These are phyloP conservation scores for Paulownia fortunei DNA, from an alignment of 257 asterid species.

Conservation along the genomic window DNA sequence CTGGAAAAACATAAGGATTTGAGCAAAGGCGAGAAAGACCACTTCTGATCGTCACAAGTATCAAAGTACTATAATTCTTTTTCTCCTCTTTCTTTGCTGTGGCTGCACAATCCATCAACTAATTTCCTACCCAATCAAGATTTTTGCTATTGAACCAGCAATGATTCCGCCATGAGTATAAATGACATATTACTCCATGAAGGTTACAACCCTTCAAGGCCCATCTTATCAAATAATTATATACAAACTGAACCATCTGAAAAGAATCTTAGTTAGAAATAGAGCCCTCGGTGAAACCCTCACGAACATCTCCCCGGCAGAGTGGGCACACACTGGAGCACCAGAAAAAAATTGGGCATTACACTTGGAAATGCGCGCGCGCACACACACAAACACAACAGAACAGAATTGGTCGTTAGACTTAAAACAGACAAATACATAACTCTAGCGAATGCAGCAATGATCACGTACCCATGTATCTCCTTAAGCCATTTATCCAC, in stretches of 20 bases:
- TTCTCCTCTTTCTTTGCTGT: constrained; percentile 29
- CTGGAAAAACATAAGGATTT: constrained; percentile 6
- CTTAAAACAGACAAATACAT: neutral
- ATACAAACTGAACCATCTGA: constrained; percentile 25
- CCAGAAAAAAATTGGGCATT: constrained; percentile 31
- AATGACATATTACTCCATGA: constrained; percentile 24
- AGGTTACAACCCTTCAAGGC: constrained; percentile 12
- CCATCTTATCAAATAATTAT: constrained; percentile 24
- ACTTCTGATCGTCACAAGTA: constrained; percentile 28
- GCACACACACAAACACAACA: neutral
- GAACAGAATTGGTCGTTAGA: neutral
- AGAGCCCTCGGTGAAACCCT: constrained; percentile 55
- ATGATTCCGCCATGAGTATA: neutral
- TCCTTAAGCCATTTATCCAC: constrained; percentile 97
- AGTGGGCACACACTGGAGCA: constrained; percentile 88
- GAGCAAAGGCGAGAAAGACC: constrained; percentile 30
- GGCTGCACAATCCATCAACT: constrained; percentile 30
- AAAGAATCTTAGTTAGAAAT: constrained; percentile 41
- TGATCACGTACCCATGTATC: constrained; percentile 73
- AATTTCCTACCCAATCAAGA: constrained; percentile 30
- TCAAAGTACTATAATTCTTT: neutral
- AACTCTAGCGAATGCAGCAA: constrained; percentile 15
- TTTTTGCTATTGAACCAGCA: constrained; percentile 25
- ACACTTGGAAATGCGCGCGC: neutral
- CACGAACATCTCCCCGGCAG: constrained; percentile 87